phyloP scores from a whole-genome alignment of 768 basidiomycete genomes.

The Tephrocybe rancida region DNA sequence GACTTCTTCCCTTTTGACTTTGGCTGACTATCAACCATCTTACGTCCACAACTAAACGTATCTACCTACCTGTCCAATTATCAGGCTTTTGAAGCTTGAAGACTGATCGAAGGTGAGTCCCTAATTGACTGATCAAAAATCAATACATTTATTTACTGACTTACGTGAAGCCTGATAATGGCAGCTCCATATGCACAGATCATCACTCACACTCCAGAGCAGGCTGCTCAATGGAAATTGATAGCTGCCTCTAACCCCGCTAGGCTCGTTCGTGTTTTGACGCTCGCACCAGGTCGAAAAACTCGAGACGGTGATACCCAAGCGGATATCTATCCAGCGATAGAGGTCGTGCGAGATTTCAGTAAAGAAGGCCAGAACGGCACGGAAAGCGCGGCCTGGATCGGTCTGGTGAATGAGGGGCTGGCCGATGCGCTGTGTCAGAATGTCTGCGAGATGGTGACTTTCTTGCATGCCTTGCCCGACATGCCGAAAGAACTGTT shows the following conservation, averaged over 20 bases:
- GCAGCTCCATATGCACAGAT: background rate
- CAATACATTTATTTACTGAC: too few relatives aligned
- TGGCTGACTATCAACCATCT: too few relatives aligned
- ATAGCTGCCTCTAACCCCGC: constrained; percentile 3
- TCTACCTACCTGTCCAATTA: too few relatives aligned
- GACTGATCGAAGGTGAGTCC: too few relatives aligned
- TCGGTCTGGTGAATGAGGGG: constrained; percentile 3
- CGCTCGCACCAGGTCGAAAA: background rate
- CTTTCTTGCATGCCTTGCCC: background rate
- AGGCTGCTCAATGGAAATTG: constrained; percentile 4
- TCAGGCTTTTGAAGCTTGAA: too few relatives aligned
- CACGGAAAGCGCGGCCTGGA: background rate
- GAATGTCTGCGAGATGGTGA: constrained; percentile 10
- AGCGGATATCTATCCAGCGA: constrained; percentile 4
- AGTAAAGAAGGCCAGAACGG: background rate
- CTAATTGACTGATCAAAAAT: too few relatives aligned
- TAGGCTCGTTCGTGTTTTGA: constrained; percentile 2
- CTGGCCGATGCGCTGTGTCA: constrained; percentile 6
- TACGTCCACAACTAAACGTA: too few relatives aligned
- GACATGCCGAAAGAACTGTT: constrained; percentile 8
- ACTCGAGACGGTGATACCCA: constrained; percentile 10
- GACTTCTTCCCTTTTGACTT: too few relatives aligned
- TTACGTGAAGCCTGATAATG: too few relatives aligned
- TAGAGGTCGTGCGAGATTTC: constrained; percentile 3
- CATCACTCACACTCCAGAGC: constrained; percentile 11